Evolutionary conservation across 202 grass and related monocot genomes (phyloP).

Genomic region (Schoenoplectus tabernaemontani): DNA sequence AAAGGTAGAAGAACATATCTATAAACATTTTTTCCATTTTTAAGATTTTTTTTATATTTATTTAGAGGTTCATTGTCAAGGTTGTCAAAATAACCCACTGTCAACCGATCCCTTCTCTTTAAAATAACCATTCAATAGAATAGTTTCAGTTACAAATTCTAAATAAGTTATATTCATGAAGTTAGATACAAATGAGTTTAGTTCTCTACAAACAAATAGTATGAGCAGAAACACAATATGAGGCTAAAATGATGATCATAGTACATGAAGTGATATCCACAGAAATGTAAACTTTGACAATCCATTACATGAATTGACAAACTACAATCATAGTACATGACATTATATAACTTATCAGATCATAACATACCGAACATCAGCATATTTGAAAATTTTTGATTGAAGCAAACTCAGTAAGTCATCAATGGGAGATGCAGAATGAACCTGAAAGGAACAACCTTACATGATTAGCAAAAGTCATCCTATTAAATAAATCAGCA

Average conservation of each 20-base stretch:
- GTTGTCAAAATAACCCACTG: too few species aligned
- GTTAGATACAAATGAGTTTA: background rate
- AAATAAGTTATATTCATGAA: background rate
- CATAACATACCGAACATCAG: conserved; percentile 71
- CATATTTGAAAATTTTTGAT: conserved; percentile 64
- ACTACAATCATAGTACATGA: background rate
- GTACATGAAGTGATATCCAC: background rate
- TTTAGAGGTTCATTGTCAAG: too few species aligned
- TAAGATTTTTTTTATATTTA: too few species aligned
- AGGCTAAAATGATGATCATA: background rate
- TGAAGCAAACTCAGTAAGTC: conserved; percentile 61
- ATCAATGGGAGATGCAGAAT: conserved; percentile 40
- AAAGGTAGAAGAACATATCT: too few species aligned
- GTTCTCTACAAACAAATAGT: background rate
- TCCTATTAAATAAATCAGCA: background rate
- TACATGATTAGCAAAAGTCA: conserved; percentile 5
- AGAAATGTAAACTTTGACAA: background rate
- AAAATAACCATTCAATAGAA: background rate
- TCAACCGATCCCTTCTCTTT: too few species aligned
- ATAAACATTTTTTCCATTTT: too few species aligned
- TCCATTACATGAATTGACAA: background rate
- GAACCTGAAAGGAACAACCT: conserved; percentile 37
- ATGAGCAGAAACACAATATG: background rate
- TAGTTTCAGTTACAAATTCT: background rate
- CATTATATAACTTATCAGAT: background rate